phyloP scores from a whole-genome alignment of 352 stramenopile genomes.

The Globisporangium cederbergense region DNA sequence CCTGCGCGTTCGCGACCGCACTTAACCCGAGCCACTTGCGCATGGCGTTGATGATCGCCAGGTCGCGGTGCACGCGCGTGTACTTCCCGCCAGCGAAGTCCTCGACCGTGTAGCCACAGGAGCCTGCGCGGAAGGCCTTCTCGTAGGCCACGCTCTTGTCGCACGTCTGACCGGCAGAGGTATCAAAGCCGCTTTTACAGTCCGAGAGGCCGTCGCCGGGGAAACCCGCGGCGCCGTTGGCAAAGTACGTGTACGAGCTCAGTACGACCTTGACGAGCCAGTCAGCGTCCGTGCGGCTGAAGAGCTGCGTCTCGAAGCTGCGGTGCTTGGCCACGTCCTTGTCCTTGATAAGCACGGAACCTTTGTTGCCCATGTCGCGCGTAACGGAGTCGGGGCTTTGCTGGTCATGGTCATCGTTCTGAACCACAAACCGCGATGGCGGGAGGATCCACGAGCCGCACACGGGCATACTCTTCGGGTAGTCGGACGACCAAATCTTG shows the following conservation, averaged over 20 bases:
- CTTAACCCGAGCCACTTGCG: conserved; percentile 38
- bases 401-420: conserved; percentile 80
- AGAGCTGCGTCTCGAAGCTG: conserved; percentile 57
- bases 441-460: conserved; percentile 65
- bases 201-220: conserved; percentile 44
- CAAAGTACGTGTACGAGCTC: conserved; percentile 59
- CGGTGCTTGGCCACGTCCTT: conserved; percentile 49
- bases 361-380: conserved; percentile 52
- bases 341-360: conserved; percentile 53
- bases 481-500: conserved; percentile 78
- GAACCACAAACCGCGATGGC: conserved; percentile 56
- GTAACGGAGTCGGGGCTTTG: conserved; percentile 44
- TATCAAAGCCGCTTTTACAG: conserved; percentile 32
- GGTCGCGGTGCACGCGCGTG: conserved; percentile 64
- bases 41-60: conserved; percentile 67
- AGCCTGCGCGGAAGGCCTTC: conserved; percentile 44
- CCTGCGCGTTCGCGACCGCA: conserved; percentile 21
- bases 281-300: conserved; percentile 48
- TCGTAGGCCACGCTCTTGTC: conserved; percentile 40
- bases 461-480: conserved; percentile 52
- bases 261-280: conserved; percentile 71
- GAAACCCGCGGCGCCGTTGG: conserved; percentile 48
- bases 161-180: conserved; percentile 30
- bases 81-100: conserved; percentile 48
- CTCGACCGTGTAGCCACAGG: conserved; percentile 55